These are phyloP conservation scores for Biancaea sappan DNA, from an alignment of 306 rosid species.

Conservation along the genomic window DNA sequence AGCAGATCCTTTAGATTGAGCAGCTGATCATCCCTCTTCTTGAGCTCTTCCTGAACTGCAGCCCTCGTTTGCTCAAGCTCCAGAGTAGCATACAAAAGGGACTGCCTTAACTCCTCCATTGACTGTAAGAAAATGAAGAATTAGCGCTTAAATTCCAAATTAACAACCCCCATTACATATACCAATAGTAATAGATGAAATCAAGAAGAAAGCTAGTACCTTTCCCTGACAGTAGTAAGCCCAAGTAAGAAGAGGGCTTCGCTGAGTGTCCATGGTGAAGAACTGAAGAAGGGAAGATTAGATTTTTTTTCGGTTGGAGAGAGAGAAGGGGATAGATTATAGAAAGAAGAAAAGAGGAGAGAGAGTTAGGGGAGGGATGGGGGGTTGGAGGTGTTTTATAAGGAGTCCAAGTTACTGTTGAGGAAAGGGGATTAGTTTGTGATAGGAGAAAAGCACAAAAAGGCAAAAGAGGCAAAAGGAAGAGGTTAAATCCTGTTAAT, in stretches of 20 bases:
- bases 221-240: constrained; percentile 75
- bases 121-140: constrained; percentile 48
- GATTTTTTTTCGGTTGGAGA: background rate
- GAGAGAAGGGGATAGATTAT: background rate
- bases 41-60: constrained; percentile 75
- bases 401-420: constrained; percentile 50
- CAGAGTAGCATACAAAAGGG: constrained; percentile 63
- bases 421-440: constrained; percentile 32
- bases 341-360: background rate
- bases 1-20: constrained; percentile 59
- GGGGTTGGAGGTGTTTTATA: constrained; percentile 47
- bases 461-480: constrained; percentile 41
- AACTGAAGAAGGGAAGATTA: background rate
- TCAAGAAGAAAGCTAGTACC: constrained; percentile 41
- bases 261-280: constrained; percentile 71
- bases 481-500: background rate
- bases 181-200: background rate
- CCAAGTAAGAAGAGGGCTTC: constrained; percentile 62
- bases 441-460: constrained; percentile 30
- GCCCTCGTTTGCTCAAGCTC: constrained; percentile 83
- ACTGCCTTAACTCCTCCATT: constrained; percentile 76
- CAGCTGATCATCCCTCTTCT: constrained; percentile 82
- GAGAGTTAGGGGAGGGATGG: constrained; percentile 43
- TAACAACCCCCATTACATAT: constrained; percentile 12
- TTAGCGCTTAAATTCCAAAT: constrained; percentile 29